phyloP scores from a whole-genome alignment of 2,329 filamentous ascomycete genomes.

The Thyridium curvatum region DNA sequence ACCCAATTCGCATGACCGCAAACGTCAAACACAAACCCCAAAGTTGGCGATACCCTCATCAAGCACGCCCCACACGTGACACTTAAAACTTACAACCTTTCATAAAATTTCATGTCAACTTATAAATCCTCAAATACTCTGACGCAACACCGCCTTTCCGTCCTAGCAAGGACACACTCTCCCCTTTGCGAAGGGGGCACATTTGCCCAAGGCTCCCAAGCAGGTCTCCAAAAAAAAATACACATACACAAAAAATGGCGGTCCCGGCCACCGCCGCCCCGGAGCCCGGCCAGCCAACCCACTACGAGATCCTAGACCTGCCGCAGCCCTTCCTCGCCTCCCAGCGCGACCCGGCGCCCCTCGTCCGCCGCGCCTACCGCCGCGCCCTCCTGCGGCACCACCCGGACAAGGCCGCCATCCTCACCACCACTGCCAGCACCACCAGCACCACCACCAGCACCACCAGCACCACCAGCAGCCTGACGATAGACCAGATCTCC shows the following conservation, averaged over 20 bases:
- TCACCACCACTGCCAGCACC: background rate
- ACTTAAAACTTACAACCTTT: no score
- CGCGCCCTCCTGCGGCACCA: constrained; percentile 59
- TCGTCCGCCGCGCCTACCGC: constrained; percentile 58
- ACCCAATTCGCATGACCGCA: no score
- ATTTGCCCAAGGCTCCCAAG: background rate
- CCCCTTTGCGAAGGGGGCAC: no score
- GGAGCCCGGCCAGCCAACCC: constrained; percentile 29
- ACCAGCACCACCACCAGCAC: constrained; percentile 5
- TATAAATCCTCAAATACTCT: no score
- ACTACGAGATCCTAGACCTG: constrained; percentile 57
- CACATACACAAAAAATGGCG: constrained; percentile 5
- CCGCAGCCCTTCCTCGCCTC: constrained; percentile 40
- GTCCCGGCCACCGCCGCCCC: background rate
- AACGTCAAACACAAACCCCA: no score
- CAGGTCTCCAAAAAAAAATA: constrained; percentile 3
- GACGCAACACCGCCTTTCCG: no score
- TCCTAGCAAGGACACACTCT: no score
- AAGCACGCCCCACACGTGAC: no score
- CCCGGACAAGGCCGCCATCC: constrained; percentile 46
- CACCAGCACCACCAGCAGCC: constrained; percentile 14
- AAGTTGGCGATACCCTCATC: no score
- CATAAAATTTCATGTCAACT: no score
- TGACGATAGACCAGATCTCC: constrained; percentile 59
- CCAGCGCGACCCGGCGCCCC: constrained; percentile 32